A percentile compares a stretch with the other conserved stretches of the same genome.
phyloP scores from a whole-genome alignment of 108 stramenopile species.

The Mayamaea pseudoterrestris region DNA sequence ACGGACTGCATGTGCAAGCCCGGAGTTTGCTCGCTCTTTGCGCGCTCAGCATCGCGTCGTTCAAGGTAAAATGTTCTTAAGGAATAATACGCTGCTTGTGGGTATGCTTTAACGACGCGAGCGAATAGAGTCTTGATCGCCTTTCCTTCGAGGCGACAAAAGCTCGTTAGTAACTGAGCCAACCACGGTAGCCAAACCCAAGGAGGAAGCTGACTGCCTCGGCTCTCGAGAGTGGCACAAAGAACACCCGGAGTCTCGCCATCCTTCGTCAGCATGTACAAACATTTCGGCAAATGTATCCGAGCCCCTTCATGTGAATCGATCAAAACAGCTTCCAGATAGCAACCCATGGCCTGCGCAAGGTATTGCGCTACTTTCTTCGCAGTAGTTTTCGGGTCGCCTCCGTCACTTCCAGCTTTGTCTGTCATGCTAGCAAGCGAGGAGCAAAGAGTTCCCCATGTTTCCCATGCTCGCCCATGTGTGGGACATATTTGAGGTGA shows the following conservation, averaged over 20 bases:
- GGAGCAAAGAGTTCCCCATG: conserved; percentile 88
- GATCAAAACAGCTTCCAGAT: conserved; percentile 72
- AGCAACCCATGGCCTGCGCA: conserved; percentile 91
- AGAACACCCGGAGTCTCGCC: conserved; percentile 58
- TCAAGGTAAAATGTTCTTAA: conserved; percentile 77
- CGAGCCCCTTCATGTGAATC: conserved; percentile 62
- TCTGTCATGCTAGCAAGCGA: conserved; percentile 42
- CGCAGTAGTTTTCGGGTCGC: conserved; percentile 21
- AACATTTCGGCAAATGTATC: conserved; percentile 76
- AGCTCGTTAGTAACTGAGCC: conserved; percentile 73
- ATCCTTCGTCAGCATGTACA: conserved; percentile 82
- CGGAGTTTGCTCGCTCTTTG: conserved; percentile 17
- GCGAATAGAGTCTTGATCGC: conserved; percentile 50
- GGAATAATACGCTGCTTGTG: conserved; percentile 77
- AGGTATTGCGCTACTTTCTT: conserved; percentile 74
- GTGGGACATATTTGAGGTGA: conserved; percentile 82
- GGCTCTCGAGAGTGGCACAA: conserved; percentile 60
- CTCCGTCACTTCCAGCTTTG: conserved; percentile 20
- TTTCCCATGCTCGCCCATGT: conserved; percentile 81
- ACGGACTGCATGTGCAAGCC: conserved; percentile 33
- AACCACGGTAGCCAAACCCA: conserved; percentile 96
- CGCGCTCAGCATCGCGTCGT: conserved; percentile 69
- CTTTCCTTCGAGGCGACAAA: conserved; percentile 60
- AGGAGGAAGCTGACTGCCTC: conserved; percentile 56
- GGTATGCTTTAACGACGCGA: conserved; percentile 53